Evolutionary conservation across 805 yeast genomes (phyloP).

Genomic region (Saturnispora halmiae): DNA sequence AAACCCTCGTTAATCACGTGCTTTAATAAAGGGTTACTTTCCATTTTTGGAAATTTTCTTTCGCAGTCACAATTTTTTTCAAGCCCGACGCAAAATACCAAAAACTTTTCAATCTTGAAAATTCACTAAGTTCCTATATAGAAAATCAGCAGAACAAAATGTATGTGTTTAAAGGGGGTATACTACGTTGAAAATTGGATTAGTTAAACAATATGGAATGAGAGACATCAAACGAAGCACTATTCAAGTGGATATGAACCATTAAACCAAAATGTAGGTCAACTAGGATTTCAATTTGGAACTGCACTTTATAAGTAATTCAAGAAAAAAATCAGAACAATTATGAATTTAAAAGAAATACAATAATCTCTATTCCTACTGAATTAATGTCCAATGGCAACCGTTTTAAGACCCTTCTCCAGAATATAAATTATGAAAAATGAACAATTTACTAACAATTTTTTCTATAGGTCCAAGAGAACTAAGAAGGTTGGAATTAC

Average conservation of each 20-base stretch:
- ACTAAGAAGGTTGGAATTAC: conserved; percentile 99
- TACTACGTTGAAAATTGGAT: background rate
- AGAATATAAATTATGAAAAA: too few relatives aligned
- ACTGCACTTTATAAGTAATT: too few relatives aligned
- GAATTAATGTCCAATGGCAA: too few relatives aligned
- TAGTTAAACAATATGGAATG: background rate
- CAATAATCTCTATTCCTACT: too few relatives aligned
- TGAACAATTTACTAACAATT: conserved; percentile 6
- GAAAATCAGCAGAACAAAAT: conserved; percentile 5
- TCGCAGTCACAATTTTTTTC: conserved; percentile 5
- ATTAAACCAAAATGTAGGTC: too few relatives aligned
- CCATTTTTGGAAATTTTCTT: background rate
- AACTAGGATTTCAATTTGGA: too few relatives aligned
- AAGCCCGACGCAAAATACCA: background rate
- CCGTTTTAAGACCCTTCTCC: too few relatives aligned
- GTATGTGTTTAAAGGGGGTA: conserved; percentile 1
- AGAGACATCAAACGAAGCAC: background rate
- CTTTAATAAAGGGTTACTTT: background rate
- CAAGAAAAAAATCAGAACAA: too few relatives aligned
- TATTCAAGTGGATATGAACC: background rate
- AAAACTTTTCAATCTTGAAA: conserved; percentile 5
- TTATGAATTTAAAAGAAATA: too few relatives aligned
- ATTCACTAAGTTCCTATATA: background rate
- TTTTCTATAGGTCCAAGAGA: conserved; percentile 83
- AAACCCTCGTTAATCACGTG: conserved; percentile 3